A percentile compares a stretch with the other conserved stretches of the same genome.
phyloP scores from a whole-genome alignment of 23 red algal species.

The Gracilaria domingensis region DNA sequence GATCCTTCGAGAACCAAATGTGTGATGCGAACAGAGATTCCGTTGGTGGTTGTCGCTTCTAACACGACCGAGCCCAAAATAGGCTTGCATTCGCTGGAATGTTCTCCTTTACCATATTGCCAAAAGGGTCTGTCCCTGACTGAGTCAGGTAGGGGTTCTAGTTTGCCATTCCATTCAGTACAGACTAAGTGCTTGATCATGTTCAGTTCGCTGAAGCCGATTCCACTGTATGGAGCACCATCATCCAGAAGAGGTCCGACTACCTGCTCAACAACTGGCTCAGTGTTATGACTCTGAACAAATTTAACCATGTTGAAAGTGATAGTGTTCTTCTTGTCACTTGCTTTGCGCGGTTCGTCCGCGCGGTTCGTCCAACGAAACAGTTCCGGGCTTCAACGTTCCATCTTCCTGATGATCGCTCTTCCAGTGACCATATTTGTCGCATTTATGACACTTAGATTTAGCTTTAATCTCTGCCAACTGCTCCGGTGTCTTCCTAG shows the following conservation, averaged over 20 bases:
- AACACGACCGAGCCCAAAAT: slow-evolving; percentile 26
- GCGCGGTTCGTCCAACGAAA: not conserved
- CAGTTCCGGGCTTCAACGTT: slow-evolving; percentile 7
- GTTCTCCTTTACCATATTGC: slow-evolving; percentile 55
- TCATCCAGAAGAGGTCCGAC: slow-evolving; percentile 41
- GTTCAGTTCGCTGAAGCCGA: slow-evolving; percentile 16
- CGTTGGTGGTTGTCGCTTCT: not conserved
- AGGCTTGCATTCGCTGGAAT: not conserved
- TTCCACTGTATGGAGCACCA: slow-evolving; percentile 51
- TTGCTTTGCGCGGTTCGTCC: not conserved
- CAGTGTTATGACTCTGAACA: not conserved
- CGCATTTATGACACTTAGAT: slow-evolving; percentile 8
- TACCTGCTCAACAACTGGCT: not conserved
- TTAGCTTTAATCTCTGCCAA: slow-evolving; percentile 8
- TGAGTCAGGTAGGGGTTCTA: slow-evolving; percentile 29
- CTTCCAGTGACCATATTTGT: slow-evolving; percentile 10
- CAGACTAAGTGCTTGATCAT: slow-evolving; percentile 1
- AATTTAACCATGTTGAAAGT: slow-evolving; percentile 9
- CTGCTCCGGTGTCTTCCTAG: slow-evolving; percentile 7
- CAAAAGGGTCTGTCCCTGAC: slow-evolving; percentile 38
- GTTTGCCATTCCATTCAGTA: slow-evolving; percentile 31
- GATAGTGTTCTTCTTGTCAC: not conserved
- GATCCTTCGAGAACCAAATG: slow-evolving; percentile 4
- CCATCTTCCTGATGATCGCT: slow-evolving; percentile 22
- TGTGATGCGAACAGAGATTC: not conserved